Conservation (phyloP, 2,329 filamentous ascomycete species). For the Cercospora janseana region DNA sequence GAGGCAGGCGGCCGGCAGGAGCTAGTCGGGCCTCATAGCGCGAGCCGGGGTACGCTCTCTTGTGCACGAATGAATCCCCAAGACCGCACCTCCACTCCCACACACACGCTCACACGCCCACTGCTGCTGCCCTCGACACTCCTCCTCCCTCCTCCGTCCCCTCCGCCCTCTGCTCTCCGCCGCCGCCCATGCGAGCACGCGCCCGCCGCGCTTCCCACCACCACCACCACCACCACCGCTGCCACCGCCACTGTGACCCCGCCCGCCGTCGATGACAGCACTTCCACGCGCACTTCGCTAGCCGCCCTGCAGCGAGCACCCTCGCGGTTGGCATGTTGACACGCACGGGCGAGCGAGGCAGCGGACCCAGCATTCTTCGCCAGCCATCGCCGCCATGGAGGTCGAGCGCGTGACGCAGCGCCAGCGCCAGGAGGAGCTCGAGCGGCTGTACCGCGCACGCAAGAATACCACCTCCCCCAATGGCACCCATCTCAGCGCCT, state of each 20-base stretch:
- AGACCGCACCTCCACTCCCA: too few species aligned
- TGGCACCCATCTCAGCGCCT: slow-evolving; percentile 36
- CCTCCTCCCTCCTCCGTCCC: neutral
- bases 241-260: neutral
- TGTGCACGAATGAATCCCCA: too few species aligned
- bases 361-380: slow-evolving; percentile 3
- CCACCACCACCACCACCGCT: neutral
- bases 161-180: neutral
- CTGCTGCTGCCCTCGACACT: neutral
- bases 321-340: slow-evolving; percentile 5
- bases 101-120: too few species aligned
- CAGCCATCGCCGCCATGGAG: slow-evolving; percentile 6
- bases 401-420: slow-evolving; percentile 7
- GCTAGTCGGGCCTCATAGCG: too few species aligned
- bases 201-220: too few species aligned
- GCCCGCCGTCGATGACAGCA: neutral
- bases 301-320: neutral
- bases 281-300: neutral
- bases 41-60: too few species aligned
- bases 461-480: slow-evolving; percentile 19
- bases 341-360: slow-evolving; percentile 4
- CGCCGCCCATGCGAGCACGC: neutral
- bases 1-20: too few species aligned
- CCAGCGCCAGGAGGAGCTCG: slow-evolving; percentile 45
- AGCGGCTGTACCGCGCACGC: slow-evolving; percentile 37